Evolutionary conservation across 495 filamentous ascomycete species (phyloP), one percentile per base, ranked within the genome.

Genomic region (Penicillium steckii): DNA sequence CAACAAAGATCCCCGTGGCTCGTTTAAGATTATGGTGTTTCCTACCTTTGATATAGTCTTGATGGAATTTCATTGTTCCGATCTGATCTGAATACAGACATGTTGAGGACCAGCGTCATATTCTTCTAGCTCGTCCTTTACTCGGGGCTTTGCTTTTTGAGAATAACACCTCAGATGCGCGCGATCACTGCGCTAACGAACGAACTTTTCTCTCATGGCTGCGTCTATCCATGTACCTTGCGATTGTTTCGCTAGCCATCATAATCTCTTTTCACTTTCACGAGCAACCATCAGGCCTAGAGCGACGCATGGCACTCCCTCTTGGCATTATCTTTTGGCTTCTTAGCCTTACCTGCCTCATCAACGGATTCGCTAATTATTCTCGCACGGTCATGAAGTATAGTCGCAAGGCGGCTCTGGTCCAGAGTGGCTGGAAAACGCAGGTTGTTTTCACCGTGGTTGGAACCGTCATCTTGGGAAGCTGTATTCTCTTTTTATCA

Each of bases 361-460:
- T 73, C 7, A 83, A 84, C 19, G 94, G 94, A 1, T 74, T 95
- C 35, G 85, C 83, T 1, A 97, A 95, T 61, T 98, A 98, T 64
- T 79, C 94, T 42, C 85, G 81, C 57, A 92, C 91, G 1, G 85
- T 97, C n/a, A 86, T 80, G 50, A 86, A 89, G 63, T 98, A 95
- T 66, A 85, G 83, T 51, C 76, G 81, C 29, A 82, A 86, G 56
- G 75, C 78, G 22, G 94, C 94, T 0, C 76, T 98, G 49, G 94
- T 97, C 29, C 94, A 98, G 71, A 89, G 84, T 43, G 94, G 94
- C 26, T 93, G 88, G 85, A 95, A 91, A 72, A 97, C 94, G 29
- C 91, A 96, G 67, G 63, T 82, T 19, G 73, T 91, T 19, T 86
- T 96, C 68, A 84, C 81, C 0, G 71, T 89, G 9, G 83, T 96